Conservation (phyloP, 2,329 filamentous ascomycete genomes). For the Fusarium begoniae region DNA sequence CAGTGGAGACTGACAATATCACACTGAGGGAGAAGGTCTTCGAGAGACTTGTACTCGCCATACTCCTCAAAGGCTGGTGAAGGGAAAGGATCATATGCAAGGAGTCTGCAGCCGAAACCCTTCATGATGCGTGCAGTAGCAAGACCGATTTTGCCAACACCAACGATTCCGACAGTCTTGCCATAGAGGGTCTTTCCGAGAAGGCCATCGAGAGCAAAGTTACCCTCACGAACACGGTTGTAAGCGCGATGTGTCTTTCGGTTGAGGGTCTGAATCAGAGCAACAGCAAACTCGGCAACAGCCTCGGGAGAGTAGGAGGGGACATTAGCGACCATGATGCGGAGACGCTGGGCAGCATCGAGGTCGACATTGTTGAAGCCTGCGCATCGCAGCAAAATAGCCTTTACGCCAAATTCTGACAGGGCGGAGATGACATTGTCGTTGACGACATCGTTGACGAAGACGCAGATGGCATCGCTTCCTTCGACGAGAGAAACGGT, state of each 20-base stretch:
- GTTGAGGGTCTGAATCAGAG: slow-evolving; percentile 72
- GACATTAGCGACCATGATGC: slow-evolving; percentile 71
- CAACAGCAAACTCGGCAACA: slow-evolving; percentile 75
- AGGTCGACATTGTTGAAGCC: slow-evolving; percentile 76
- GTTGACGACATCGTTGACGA: slow-evolving; percentile 71
- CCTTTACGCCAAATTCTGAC: slow-evolving; percentile 59
- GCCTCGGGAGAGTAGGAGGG: slow-evolving; percentile 75
- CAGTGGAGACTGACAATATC: slow-evolving; percentile 75
- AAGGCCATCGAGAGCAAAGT: slow-evolving; percentile 73
- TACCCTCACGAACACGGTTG: slow-evolving; percentile 73
- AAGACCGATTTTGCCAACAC: slow-evolving; percentile 72
- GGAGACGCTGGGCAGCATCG: slow-evolving; percentile 59
- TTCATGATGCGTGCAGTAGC: slow-evolving; percentile 68
- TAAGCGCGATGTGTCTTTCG: slow-evolving; percentile 74
- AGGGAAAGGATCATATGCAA: slow-evolving; percentile 69
- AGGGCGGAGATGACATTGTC: slow-evolving; percentile 62
- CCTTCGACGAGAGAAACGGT: slow-evolving; percentile 64
- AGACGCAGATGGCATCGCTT: slow-evolving; percentile 69
- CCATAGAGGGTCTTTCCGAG: slow-evolving; percentile 68
- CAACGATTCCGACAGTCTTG: slow-evolving; percentile 73
- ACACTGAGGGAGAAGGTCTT: slow-evolving; percentile 61
- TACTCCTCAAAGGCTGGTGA: slow-evolving; percentile 57
- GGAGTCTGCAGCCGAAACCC: slow-evolving; percentile 70
- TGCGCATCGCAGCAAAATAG: slow-evolving; percentile 72
- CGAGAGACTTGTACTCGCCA: slow-evolving; percentile 64